Base-by-base conservation (phyloP, 352 stramenopile genomes). In the Globisporangium irregulare region DNA sequence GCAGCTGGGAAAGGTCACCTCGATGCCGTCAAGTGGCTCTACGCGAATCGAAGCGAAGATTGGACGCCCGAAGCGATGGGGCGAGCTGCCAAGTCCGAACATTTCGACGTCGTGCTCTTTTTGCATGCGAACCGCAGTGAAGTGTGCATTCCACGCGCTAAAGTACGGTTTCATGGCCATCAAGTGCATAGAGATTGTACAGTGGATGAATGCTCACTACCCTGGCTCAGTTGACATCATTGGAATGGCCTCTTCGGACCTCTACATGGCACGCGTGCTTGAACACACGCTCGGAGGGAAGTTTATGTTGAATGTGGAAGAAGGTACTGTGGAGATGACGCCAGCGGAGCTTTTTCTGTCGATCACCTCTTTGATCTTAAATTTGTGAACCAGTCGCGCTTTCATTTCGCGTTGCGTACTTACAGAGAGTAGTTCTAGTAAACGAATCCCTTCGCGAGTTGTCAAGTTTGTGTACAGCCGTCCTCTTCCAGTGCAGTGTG, bases 91-190 rank as follows among this genome's bases (percentile, higher is more conserved):
- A 24, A n/a, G 29, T 46, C 25, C 34, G 57, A 36, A 1, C 36
- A 62, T 24, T 53, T 62, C 10, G 36, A 62, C 1, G 24, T 62
- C 34, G 10, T 62, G 36, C 57, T 62, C n/a, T 62, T 62, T 18
- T 12, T 62, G 32, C 57, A 62, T 20, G 57, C 7, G 57, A 36
- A 53, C 57, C 36, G 36, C n/a, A 36, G 0, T 22, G 57, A 53
- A 10, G 5, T 41, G 25, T 41, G 25, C 53, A 15, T 15, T 14
- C 3, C 51, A 14, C 18, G 20, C 24, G 6, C 51, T 15, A 56
- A 18, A 14, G 15, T 56, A 18, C 6, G n/a, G 50, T 32, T 12
- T 18, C 22, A 1, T 56, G 22, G 32, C 4, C 51, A 36, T 34
- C 51, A 34, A 57, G 51, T 2, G 24, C 51, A 34, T 57, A 10